Conservation (phyloP, 306 rosid genomes). For the Ziziphus jujuba region DNA sequence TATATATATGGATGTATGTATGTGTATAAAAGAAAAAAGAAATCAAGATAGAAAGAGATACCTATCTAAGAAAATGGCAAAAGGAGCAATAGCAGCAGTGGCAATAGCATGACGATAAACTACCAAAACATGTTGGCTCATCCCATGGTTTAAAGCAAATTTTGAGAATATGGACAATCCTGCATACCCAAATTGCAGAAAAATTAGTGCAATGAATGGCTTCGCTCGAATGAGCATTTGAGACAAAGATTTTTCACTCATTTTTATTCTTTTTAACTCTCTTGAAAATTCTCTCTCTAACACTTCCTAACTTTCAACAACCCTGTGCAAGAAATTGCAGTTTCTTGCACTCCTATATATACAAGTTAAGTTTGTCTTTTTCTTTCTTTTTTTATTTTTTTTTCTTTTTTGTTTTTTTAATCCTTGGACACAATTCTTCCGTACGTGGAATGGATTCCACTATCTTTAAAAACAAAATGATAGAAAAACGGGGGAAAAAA, state of each 20-base stretch:
- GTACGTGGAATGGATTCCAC: too few species aligned
- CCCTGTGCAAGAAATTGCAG: too few species aligned
- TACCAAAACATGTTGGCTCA: conserved; percentile 48
- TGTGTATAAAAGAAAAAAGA: background rate
- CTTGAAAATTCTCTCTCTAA: background rate
- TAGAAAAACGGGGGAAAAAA: too few species aligned
- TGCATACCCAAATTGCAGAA: conserved; percentile 50
- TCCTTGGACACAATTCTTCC: too few species aligned
- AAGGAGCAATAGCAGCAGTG: conserved; percentile 39
- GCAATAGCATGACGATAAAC: conserved; percentile 51
- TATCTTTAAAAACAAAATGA: too few species aligned
- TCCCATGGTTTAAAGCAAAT: conserved; percentile 44
- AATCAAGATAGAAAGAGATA: background rate
- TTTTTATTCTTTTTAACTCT: conserved; percentile 2
- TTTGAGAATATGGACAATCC: conserved; percentile 45
- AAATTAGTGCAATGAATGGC: conserved; percentile 41
- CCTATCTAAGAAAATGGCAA: conserved; percentile 54
- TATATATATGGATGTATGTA: too few species aligned
- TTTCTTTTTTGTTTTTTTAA: too few species aligned
- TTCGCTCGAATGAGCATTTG: conserved; percentile 11
- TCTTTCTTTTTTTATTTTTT: too few species aligned
- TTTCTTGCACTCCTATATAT: background rate
- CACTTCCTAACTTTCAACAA: too few species aligned
- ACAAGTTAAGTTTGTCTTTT: too few species aligned
- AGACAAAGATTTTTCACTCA: conserved; percentile 15